Percentiles rank a stretch among this genome's conserved stretches.
These are phyloP conservation scores for Daedalea quercina DNA, from an alignment of 768 basidiomycete genomes.

Conservation along the genomic window DNA sequence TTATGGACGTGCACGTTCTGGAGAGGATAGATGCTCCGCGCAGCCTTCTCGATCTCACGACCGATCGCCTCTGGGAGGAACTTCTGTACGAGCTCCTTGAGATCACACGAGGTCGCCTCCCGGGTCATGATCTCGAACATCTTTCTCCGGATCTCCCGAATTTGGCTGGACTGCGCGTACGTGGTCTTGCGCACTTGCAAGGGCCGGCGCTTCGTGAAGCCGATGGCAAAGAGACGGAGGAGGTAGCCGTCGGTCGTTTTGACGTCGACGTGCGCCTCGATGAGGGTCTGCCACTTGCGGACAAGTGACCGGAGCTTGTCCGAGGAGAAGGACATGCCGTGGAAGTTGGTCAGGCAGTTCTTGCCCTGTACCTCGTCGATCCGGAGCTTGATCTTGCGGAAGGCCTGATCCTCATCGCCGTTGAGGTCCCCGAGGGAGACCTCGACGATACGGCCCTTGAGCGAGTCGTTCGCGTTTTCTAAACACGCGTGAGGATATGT, in stretches of 20 bases:
- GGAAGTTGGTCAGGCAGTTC: constrained; percentile 99
- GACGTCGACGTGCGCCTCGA: constrained; percentile 98
- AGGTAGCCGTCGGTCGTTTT: constrained; percentile 99
- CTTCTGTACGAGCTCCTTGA: constrained; percentile 98
- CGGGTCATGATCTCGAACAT: constrained; percentile 99
- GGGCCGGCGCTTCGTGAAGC: constrained; percentile 96
- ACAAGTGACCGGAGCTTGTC: constrained; percentile 99
- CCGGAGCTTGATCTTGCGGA: constrained; percentile 99
- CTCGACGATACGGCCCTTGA: constrained; percentile 96
- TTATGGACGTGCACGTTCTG: constrained; percentile 99
- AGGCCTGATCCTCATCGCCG: constrained; percentile 99
- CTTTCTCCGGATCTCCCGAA: constrained; percentile 97
- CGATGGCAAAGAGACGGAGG: constrained; percentile 96
- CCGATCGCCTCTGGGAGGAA: constrained; percentile 99
- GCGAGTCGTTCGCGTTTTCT: constrained; percentile 99
- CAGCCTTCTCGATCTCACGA: constrained; percentile 98
- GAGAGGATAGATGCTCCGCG: constrained; percentile 93
- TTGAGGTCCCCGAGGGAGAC: constrained; percentile 95
- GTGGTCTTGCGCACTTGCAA: constrained; percentile 98
- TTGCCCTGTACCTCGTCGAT: constrained; percentile 96
- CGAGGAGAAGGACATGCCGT: constrained; percentile 99
- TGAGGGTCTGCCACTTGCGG: constrained; percentile 99
- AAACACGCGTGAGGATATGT: constrained; percentile 10
- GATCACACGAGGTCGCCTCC: constrained; percentile 89
- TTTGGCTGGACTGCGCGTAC: constrained; percentile 91